phyloP scores from a whole-genome alignment of 2,329 filamentous ascomycete species.

The Raffaelea albimanens region DNA sequence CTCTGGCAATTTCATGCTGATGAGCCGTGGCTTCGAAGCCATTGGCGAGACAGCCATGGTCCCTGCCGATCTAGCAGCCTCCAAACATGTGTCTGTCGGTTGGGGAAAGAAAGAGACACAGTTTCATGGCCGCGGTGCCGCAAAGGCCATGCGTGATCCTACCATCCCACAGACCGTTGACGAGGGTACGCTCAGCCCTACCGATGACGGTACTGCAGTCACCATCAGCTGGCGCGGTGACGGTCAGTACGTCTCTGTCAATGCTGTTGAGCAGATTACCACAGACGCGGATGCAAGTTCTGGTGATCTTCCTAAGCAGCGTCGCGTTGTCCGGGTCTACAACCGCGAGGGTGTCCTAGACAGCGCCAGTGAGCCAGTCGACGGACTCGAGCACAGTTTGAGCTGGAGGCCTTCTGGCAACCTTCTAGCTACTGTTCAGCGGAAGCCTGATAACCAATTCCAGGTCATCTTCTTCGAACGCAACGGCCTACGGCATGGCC shows the following conservation, averaged over 20 bases:
- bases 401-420: conserved; percentile 92
- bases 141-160: conserved; percentile 78
- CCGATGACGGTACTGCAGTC: conserved; percentile 58
- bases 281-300: conserved; percentile 12
- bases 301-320: conserved; percentile 39
- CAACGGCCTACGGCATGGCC: conserved; percentile 92
- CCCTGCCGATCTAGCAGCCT: conserved; percentile 71
- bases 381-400: conserved; percentile 75
- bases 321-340: conserved; percentile 81
- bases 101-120: conserved; percentile 99
- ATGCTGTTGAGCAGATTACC: conserved; percentile 50
- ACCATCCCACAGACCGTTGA: conserved; percentile 92
- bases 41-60: conserved; percentile 66
- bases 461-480: conserved; percentile 93
- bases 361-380: conserved; percentile 89
- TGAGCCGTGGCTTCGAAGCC: conserved; percentile 85
- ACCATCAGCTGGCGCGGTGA: conserved; percentile 91
- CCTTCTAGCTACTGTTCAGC: conserved; percentile 77
- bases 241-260: conserved; percentile 82
- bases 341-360: conserved; percentile 84
- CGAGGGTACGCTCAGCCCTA: conserved; percentile 62
- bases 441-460: conserved; percentile 41
- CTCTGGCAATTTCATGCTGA: conserved; percentile 71
- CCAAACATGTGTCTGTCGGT: conserved; percentile 88
- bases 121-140: conserved; percentile 87